A percentile compares a stretch with the other conserved stretches of the same genome.
Evolutionary conservation across 1,139 yeast genomes (phyloP).

Genomic region (Saccharomyces hybrid): DNA sequence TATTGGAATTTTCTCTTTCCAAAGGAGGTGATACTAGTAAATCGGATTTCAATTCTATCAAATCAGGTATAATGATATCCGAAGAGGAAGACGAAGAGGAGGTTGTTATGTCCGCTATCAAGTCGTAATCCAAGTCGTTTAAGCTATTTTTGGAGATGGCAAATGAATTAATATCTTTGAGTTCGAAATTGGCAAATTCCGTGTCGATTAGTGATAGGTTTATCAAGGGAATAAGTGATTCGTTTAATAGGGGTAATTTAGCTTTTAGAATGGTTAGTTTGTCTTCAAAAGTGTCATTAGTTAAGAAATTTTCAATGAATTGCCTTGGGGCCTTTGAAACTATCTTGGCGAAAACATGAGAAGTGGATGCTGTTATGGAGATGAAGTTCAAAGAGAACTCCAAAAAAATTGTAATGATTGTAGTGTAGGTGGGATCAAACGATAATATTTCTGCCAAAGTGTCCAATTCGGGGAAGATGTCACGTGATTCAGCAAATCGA

Average conservation of each 20-base stretch:
- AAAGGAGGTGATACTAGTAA: conserved; percentile 37
- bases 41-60: conserved; percentile 36
- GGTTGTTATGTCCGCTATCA: conserved; percentile 27
- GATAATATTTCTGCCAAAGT: conserved; percentile 39
- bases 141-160: conserved; percentile 36
- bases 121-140: conserved; percentile 31
- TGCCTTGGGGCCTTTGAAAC: conserved; percentile 48
- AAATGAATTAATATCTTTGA: conserved; percentile 52
- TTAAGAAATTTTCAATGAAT: conserved; percentile 52
- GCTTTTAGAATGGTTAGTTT: conserved; percentile 57
- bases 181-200: conserved; percentile 56
- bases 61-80: conserved; percentile 14
- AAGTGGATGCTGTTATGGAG: conserved; percentile 47
- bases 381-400: conserved; percentile 56
- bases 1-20: conserved; percentile 33
- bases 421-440: conserved; percentile 48
- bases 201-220: conserved; percentile 57
- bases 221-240: conserved; percentile 55
- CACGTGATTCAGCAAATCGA: conserved; percentile 38
- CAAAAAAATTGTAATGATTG: conserved; percentile 52
- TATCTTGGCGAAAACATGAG: conserved; percentile 45
- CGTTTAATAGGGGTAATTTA: conserved; percentile 51
- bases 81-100: conserved; percentile 1
- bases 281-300: conserved; percentile 45
- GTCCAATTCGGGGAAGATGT: conserved; percentile 42